Percentiles rank a stretch among this genome's conserved stretches.
Evolutionary conservation across 495 filamentous ascomycete species (phyloP).

Genomic region (Penicillium angulare): DNA sequence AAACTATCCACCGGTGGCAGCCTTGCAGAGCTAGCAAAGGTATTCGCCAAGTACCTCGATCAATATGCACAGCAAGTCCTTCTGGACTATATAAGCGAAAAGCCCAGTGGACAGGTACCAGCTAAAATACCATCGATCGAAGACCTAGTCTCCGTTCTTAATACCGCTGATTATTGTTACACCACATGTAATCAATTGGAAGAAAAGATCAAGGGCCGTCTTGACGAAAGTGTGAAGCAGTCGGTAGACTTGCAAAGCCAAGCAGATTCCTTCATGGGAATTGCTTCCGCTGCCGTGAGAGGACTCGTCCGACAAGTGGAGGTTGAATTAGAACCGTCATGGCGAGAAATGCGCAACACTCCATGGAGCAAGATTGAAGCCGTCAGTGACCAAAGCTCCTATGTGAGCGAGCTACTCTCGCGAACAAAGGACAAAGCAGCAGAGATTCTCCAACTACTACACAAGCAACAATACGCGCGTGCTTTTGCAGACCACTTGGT

Average conservation of each 20-base stretch:
- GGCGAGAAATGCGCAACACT: constrained; percentile 96
- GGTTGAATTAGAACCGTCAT: constrained; percentile 74
- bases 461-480: constrained; percentile 89
- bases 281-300: constrained; percentile 83
- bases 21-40: constrained; percentile 80
- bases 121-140: constrained; percentile 62
- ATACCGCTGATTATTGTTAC: constrained; percentile 98
- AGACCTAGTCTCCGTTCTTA: constrained; percentile 81
- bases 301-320: constrained; percentile 83
- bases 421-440: constrained; percentile 65
- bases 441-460: constrained; percentile 74
- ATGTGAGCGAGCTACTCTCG: constrained; percentile 75
- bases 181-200: constrained; percentile 87
- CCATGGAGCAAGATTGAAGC: constrained; percentile 93
- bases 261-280: constrained; percentile 91
- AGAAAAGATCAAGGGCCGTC: constrained; percentile 86
- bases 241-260: constrained; percentile 88
- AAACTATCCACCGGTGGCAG: constrained; percentile 89
- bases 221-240: constrained; percentile 72
- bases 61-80: constrained; percentile 94
- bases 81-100: constrained; percentile 70
- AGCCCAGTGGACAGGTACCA: constrained; percentile 45
- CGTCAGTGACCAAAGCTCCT: constrained; percentile 94
- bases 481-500: constrained; percentile 95
- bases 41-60: constrained; percentile 89